Base-by-base conservation (phyloP, 208 protist species). In the Crithidia fasciculata region DNA sequence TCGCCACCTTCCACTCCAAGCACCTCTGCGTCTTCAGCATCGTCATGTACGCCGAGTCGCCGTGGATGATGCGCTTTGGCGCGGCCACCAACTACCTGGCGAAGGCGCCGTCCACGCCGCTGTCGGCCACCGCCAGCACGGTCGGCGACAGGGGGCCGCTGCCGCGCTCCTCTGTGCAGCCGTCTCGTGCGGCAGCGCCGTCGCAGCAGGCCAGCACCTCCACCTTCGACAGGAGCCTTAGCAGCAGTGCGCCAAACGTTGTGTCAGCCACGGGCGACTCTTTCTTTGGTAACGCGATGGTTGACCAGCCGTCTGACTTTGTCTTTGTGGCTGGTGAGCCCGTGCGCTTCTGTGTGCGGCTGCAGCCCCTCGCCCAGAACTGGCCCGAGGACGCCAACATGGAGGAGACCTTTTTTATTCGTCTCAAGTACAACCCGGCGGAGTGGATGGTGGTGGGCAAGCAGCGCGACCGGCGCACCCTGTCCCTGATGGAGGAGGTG, bases 401-500 rank as follows among this genome's bases (percentile, higher is more conserved):
- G 45, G 84, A 91, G 67, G 84, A 93, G 70, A 86, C 88, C 56
- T 94, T 96, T 76, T 82, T 93, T n/a, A 84, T 96, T 28, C 65
- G 76, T 4, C 84, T 96, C 36, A 78, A 84, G 63, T 85, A 76
- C 57, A 83, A 93, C 69, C 71, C 89, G n/a, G 37, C 72, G 58
- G 72, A 87, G 76, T 96, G 91, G 89, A 85, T 93, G 79, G 82
- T 94, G 40, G 82, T 87, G n/a, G 91, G 91, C 37, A 89, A 88
- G 72, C 84, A 92, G 73, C 83, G 89, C 18, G 66, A 90, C 53
- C 89, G 85, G 5, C 83, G 77, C 9, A 82, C 74, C 28, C 82
- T 96, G 0, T 94, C 91, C 1, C 74, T 91, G 64, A 89, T 89
- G 86, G 85, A 94, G 19, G 83, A 90, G 39, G 72, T 78, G 28